Percentiles rank a stretch among this genome's conserved stretches.
phyloP scores from a whole-genome alignment of 148 eudicot genomes.

The Silene conica region DNA sequence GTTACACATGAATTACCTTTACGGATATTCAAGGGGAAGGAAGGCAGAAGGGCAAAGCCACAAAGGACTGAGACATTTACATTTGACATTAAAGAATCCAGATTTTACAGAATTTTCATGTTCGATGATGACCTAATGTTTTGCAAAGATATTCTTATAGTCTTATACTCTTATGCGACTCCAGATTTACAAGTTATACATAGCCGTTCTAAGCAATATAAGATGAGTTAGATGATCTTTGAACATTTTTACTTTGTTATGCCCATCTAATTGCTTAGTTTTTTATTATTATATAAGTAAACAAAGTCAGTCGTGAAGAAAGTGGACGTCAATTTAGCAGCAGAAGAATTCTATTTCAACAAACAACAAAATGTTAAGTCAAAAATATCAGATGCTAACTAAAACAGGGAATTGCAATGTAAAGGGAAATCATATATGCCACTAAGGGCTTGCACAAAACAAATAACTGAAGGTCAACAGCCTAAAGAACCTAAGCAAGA shows the following conservation, averaged over 20 bases:
- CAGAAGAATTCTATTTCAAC: neutral
- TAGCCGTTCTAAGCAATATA: neutral
- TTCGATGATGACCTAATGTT: neutral
- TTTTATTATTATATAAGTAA: no score
- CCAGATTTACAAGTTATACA: neutral
- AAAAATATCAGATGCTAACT: neutral
- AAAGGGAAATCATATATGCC: constrained; percentile 28
- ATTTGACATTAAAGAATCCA: neutral
- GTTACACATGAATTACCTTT: neutral
- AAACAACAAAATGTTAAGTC: neutral
- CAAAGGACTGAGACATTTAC: neutral
- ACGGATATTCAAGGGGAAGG: neutral
- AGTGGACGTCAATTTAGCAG: neutral
- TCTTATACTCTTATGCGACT: neutral
- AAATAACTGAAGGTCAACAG: constrained; percentile 19
- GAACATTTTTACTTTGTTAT: neutral
- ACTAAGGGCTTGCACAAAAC: constrained; percentile 15
- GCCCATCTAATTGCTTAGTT: neutral
- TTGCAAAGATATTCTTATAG: neutral
- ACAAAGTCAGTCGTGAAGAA: no score
- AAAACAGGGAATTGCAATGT: neutral
- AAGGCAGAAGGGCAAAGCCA: neutral
- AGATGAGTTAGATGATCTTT: neutral
- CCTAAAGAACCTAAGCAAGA: constrained; percentile 6
- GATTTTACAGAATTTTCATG: neutral